These are phyloP conservation scores for Cryptosporidium xiaoi DNA, from an alignment of 169 alveolate genomes.

Conservation along the genomic window DNA sequence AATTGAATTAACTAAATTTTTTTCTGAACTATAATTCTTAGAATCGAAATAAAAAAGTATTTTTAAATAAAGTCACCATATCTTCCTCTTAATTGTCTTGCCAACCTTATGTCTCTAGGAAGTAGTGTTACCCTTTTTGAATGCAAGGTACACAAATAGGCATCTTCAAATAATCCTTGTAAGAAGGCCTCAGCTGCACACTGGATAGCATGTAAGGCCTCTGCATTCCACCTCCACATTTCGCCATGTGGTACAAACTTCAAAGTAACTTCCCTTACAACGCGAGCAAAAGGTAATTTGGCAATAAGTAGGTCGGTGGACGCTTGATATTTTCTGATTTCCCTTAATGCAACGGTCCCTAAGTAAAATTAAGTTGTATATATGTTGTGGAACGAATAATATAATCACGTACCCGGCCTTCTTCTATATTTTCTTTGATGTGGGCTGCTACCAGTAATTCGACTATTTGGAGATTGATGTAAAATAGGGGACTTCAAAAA, in stretches of 20 bases:
- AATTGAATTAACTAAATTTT: no score
- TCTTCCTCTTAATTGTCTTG: constrained; percentile 84
- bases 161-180: constrained; percentile 86
- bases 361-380: constrained; percentile 78
- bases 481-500: constrained; percentile 42
- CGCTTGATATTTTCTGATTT: constrained; percentile 93
- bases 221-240: constrained; percentile 83
- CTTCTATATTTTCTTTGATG: constrained; percentile 68
- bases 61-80: constrained; percentile 70
- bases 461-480: constrained; percentile 47
- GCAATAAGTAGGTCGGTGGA: constrained; percentile 92
- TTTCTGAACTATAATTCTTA: no score
- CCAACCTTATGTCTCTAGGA: constrained; percentile 87
- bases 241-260: constrained; percentile 79
- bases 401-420: constrained; percentile 63
- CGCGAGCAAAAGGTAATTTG: constrained; percentile 94
- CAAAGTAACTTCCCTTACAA: constrained; percentile 92
- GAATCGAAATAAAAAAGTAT: background rate
- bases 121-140: constrained; percentile 87
- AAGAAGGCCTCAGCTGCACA: constrained; percentile 87
- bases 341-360: constrained; percentile 94
- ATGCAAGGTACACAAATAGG: constrained; percentile 86
- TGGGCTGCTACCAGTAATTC: constrained; percentile 39
- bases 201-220: constrained; percentile 85
- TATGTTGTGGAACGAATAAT: background rate